These are phyloP conservation scores for Lachnellula willkommii DNA, from an alignment of 2,329 filamentous ascomycete genomes.

Conservation along the genomic window DNA sequence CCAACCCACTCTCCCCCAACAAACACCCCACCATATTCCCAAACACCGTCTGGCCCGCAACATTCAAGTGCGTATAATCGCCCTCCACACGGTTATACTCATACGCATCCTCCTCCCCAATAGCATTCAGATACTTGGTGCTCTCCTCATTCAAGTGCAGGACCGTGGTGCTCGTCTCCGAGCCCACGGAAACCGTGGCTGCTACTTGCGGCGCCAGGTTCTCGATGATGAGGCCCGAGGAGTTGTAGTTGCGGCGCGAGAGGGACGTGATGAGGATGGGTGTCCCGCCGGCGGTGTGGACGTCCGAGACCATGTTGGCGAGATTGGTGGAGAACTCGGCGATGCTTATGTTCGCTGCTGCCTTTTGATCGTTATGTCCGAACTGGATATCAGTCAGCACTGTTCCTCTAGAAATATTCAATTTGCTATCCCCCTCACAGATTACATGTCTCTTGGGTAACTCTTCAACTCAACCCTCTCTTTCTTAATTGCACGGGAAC, in stretches of 20 bases:
- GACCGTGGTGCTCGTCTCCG: constrained; percentile 27
- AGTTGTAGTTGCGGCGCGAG: constrained; percentile 39
- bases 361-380: constrained; percentile 50
- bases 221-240: constrained; percentile 35
- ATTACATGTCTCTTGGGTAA: too few species aligned
- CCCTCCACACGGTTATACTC: constrained; percentile 38
- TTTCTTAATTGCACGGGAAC: too few species aligned
- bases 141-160: constrained; percentile 43
- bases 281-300: constrained; percentile 27
- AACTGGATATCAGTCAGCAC: constrained; percentile 30
- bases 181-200: constrained; percentile 38
- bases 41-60: constrained; percentile 41
- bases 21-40: constrained; percentile 42
- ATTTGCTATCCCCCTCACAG: too few species aligned
- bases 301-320: constrained; percentile 31
- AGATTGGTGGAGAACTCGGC: constrained; percentile 40
- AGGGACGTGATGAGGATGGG: constrained; percentile 43
- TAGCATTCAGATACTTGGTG: constrained; percentile 40
- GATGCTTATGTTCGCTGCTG: constrained; percentile 36
- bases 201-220: constrained; percentile 37
- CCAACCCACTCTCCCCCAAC: constrained; percentile 13
- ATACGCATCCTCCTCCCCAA: constrained; percentile 38
- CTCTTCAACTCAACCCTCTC: too few species aligned
- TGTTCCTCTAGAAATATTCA: background rate
- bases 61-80: constrained; percentile 47